Base-by-base conservation (phyloP, 2,329 filamentous ascomycete species). In the Xylaria sp. region DNA sequence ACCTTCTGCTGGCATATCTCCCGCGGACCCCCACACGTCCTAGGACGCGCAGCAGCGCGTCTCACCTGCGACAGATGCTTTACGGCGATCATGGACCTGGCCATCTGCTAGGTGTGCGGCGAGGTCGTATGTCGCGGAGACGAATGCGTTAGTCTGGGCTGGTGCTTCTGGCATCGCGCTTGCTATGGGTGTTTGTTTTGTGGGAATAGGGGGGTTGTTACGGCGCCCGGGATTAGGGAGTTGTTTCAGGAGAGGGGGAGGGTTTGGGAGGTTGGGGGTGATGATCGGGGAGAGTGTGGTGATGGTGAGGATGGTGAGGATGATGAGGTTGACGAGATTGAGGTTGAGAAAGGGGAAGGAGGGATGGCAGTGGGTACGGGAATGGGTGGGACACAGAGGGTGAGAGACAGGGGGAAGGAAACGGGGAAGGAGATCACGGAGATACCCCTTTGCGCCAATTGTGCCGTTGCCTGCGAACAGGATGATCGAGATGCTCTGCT, bases 181-280 rank as follows among this genome's bases (percentile, higher is more conserved):
- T 89, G 86, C 75, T 89, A 87, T 76, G 86, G 87, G 18, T 89
- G 86, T 74, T 74, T 89, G 69, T 77, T 88, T 48, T 89, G 81
- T 66, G 85, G 86, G 20, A 82, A 77, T 65, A 80, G 78, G 68
- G 71, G 78, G 13, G 75, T 84, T 2, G 79, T 80, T 25, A 74
- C 74, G 23, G 83, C 80, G 1, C 74, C 81, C 23, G 73, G 70
- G 2, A 69, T 84, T 0, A 68, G 70, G 60, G 79, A 82, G 8
- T 70, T 85, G 70, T 84, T 78, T 64, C 67, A 28, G 18, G 23
- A 23, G 28, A 15, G 72, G n/a, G 23, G 46, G 32, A 72, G 20
- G 25, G 51, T 41, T 23, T 68, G 54, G 10, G 41, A 48, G 8
- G 65, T 56, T 9, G 61, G 52, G 56, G 73, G 65, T 68, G 55